These are phyloP conservation scores for Daucus carota DNA, from an alignment of 129 eudicot species.

Conservation along the genomic window DH1_v3.0 NC_030387.2:23175001-23175500, in stretches of 20 bases:
- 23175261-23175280: slow-evolving; percentile 82
- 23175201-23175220: slow-evolving; percentile 47
- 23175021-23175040: slow-evolving; percentile 57
- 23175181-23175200: slow-evolving; percentile 65
- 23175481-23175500: slow-evolving; percentile 96
- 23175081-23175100: slow-evolving; percentile 66
- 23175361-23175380: slow-evolving; percentile 87
- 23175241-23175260: slow-evolving; percentile 92
- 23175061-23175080: slow-evolving; percentile 93
- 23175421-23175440: slow-evolving; percentile 77
- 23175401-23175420: slow-evolving; percentile 75
- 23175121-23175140: slow-evolving; percentile 47
- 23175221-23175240: slow-evolving; percentile 66
- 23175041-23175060: slow-evolving; percentile 73
- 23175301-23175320: slow-evolving; percentile 69
- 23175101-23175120: slow-evolving; percentile 39
- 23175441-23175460: slow-evolving; percentile 78
- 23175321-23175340: slow-evolving; percentile 70
- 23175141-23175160: slow-evolving; percentile 22
- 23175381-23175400: slow-evolving; percentile 80
- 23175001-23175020: slow-evolving; percentile 83
- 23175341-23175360: slow-evolving; percentile 82
- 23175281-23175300: slow-evolving; percentile 73
- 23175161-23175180: slow-evolving; percentile 46
- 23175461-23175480: slow-evolving; percentile 89